Evolutionary conservation across 106 monocot genomes (phyloP), one percentile per base, ranked within the genome.

Genomic region (Dendrobium chrysotoxum): DNA sequence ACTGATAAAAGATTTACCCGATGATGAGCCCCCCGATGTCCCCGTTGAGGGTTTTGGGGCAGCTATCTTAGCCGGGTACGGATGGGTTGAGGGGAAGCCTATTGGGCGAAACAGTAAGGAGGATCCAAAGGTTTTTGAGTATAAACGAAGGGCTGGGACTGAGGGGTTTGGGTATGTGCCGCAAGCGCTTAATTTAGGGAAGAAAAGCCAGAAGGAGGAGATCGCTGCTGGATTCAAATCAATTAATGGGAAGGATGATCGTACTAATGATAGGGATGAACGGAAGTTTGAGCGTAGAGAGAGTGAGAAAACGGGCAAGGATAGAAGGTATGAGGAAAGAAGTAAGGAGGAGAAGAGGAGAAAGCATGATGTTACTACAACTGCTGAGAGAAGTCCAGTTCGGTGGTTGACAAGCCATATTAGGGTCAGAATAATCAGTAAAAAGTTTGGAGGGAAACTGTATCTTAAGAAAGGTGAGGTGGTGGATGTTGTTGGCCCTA

Each of bases 381-480:
- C 53, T 40, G 67, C 71, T 45, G 74, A 79, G 39, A 47, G 16
- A 75, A 54, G 50, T 40, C 44, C 80, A 1, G 83, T 86, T 15
- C 78, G 71, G 70, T 99, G 99, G 99, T 88, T 99, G 5, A 87
- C 53, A n/a, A 99, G 91, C 80, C 93, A 95, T 40, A 99, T 99
- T 41, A 99, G 86, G 78, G 93, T 99, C 41, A 95, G 93, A 74
- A 66, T 99, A 23, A 81, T 99, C 46, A 95, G 93, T 81, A 86
- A 93, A 81, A 85, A 91, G 17, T 85, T 93, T 20, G 91, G 82
- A 81, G 96, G 96, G 47, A 88, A 66, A 85, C 77, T 87, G 46
- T 99, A 91, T 67, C 78, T 91, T 79, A 91, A 95, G 88, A 99
- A 99, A 77, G 99, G 99, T 25, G 81, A 88, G 86, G 85, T 99